Conservation (phyloP, 2,329 filamentous ascomycete species). For the Fusarium longipes region DNA sequence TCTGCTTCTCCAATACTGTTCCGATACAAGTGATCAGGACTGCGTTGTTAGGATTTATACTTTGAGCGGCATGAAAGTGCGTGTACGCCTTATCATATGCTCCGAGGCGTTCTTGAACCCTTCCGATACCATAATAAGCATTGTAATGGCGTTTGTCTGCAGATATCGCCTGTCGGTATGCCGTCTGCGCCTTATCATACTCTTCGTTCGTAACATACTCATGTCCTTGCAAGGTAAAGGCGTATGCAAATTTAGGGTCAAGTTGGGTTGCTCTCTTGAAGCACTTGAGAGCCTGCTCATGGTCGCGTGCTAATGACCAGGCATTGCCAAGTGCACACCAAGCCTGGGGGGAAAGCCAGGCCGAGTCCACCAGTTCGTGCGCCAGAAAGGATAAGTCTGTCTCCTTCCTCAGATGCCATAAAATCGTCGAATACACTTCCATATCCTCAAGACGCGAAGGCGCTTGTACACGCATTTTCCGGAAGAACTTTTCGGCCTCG, state of each 20-base stretch:
- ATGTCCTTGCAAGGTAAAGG: slow-evolving; percentile 94
- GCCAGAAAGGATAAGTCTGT: slow-evolving; percentile 91
- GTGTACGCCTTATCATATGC: slow-evolving; percentile 91
- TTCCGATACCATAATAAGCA: slow-evolving; percentile 91
- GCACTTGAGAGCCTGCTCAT: slow-evolving; percentile 92
- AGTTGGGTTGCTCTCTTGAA: slow-evolving; percentile 95
- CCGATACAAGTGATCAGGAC: slow-evolving; percentile 94
- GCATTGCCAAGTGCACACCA: slow-evolving; percentile 97
- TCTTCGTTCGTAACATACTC: slow-evolving; percentile 97
- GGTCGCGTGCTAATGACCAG: slow-evolving; percentile 90
- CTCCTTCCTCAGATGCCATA: slow-evolving; percentile 97
- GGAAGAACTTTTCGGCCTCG: slow-evolving; percentile 89
- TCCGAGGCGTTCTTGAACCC: slow-evolving; percentile 89
- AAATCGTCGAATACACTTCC: slow-evolving; percentile 97
- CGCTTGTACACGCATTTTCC: slow-evolving; percentile 79
- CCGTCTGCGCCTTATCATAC: slow-evolving; percentile 90
- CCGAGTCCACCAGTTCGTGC: slow-evolving; percentile 87
- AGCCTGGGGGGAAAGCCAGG: slow-evolving; percentile 90
- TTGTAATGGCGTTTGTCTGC: slow-evolving; percentile 94
- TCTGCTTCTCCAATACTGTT: slow-evolving; percentile 87
- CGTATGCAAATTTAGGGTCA: slow-evolving; percentile 91
- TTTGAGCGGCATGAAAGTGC: slow-evolving; percentile 88
- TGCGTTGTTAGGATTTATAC: slow-evolving; percentile 93
- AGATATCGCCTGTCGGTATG: slow-evolving; percentile 86
- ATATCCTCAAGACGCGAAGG: slow-evolving; percentile 91